A percentile compares a stretch with the other conserved stretches of the same genome.
These are phyloP conservation scores for Pythium aphanidermatum DNA, from an alignment of 352 stramenopile species.

Conservation along the genomic window DNA sequence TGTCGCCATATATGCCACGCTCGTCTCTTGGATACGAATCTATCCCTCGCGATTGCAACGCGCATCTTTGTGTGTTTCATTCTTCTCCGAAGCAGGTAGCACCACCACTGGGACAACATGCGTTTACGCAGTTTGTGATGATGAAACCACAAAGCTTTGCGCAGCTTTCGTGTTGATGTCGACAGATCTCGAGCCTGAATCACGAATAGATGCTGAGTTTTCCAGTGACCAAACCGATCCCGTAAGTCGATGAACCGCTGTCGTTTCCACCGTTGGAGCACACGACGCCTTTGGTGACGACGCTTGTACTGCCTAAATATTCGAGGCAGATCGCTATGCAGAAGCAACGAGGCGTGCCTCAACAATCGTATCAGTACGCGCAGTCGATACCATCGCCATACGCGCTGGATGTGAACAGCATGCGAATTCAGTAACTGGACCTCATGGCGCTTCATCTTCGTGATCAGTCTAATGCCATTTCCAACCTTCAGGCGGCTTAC, in stretches of 20 bases:
- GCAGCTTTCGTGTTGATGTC: constrained; percentile 13
- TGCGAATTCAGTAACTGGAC: neutral
- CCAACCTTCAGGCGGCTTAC: constrained; percentile 5
- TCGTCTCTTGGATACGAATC: neutral
- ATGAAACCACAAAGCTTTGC: constrained; percentile 19
- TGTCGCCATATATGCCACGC: constrained; percentile 1
- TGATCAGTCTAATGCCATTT: constrained; percentile 1
- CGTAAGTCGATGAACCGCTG: constrained; percentile 7
- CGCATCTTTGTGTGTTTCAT: neutral
- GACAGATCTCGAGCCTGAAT: constrained; percentile 12
- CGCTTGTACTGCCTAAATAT: constrained; percentile 11
- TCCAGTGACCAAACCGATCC: constrained; percentile 13
- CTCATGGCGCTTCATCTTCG: constrained; percentile 1
- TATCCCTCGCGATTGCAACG: neutral
- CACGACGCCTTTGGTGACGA: constrained; percentile 6
- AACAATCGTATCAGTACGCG: constrained; percentile 1
- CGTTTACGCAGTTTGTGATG: constrained; percentile 19
- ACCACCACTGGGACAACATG: constrained; percentile 7
- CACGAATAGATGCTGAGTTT: constrained; percentile 8
- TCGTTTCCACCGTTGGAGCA: constrained; percentile 15
- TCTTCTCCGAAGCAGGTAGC: neutral
- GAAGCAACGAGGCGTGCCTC: neutral
- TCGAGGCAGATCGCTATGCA: constrained; percentile 7
- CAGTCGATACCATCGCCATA: constrained; percentile 14
- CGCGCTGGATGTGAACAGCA: constrained; percentile 9